These are phyloP conservation scores for Curvularia hawaiiensis DNA, from an alignment of 2,329 filamentous ascomycete species.

Conservation along the genomic window DNA sequence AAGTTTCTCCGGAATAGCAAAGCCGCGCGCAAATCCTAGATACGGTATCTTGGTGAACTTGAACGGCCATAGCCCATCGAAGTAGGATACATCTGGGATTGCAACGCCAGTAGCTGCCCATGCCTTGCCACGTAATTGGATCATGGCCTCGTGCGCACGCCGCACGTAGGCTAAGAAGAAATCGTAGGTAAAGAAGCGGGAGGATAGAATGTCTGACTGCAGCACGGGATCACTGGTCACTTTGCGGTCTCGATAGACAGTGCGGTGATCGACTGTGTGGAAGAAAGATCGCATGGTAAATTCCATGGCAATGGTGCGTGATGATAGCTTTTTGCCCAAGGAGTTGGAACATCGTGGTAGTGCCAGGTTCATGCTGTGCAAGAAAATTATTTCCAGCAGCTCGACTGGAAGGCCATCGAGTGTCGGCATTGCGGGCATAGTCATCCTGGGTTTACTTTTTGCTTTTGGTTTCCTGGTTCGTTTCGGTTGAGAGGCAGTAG, in stretches of 20 bases:
- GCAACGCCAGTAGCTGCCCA: slow-evolving; percentile 37
- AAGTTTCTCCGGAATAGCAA: slow-evolving; percentile 43
- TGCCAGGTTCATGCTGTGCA: slow-evolving; percentile 43
- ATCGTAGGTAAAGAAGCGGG: slow-evolving; percentile 44
- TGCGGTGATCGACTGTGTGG: slow-evolving; percentile 40
- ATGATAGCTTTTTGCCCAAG: slow-evolving; percentile 41
- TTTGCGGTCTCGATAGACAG: slow-evolving; percentile 28
- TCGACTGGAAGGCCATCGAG: slow-evolving; percentile 44
- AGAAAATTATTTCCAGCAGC: slow-evolving; percentile 44
- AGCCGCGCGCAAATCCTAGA: slow-evolving; percentile 39
- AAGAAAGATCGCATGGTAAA: slow-evolving; percentile 43
- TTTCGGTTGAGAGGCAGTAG: slow-evolving; percentile 16
- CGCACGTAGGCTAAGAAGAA: slow-evolving; percentile 44
- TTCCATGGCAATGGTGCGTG: slow-evolving; percentile 33
- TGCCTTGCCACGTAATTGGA: slow-evolving; percentile 36
- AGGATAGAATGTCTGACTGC: slow-evolving; percentile 39
- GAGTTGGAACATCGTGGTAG: slow-evolving; percentile 39
- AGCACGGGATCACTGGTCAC: slow-evolving; percentile 25
- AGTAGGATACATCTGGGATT: slow-evolving; percentile 28
- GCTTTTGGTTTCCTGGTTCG: slow-evolving; percentile 19
- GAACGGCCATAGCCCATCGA: slow-evolving; percentile 40
- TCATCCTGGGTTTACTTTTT: slow-evolving; percentile 20
- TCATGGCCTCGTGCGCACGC: slow-evolving; percentile 36
- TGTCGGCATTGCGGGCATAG: slow-evolving; percentile 35
- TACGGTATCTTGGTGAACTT: slow-evolving; percentile 39